A percentile compares a stretch with the other conserved stretches of the same genome.
Evolutionary conservation across 129 eudicot genomes (phyloP).

Genomic region (Dittrichia graveolens): DNA sequence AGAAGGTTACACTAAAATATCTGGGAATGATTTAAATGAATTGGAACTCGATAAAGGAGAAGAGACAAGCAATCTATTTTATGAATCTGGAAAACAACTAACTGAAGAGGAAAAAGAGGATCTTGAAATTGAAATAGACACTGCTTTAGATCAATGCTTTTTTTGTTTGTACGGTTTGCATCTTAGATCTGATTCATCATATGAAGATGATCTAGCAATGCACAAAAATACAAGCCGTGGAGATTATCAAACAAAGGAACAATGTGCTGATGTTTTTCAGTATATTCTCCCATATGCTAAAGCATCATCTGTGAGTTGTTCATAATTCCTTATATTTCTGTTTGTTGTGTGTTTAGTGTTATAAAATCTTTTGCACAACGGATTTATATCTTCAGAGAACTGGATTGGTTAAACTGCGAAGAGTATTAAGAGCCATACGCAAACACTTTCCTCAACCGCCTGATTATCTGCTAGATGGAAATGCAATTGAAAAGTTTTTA

Average conservation of each 20-base stretch:
- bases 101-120: slow-evolving; percentile 92
- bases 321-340: slow-evolving; percentile 1
- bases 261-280: slow-evolving; percentile 96
- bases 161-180: slow-evolving; percentile 93
- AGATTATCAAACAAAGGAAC: slow-evolving; percentile 98
- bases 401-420: slow-evolving; percentile 83
- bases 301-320: slow-evolving; percentile 83
- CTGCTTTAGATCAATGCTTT: slow-evolving; percentile 91
- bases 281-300: slow-evolving; percentile 94
- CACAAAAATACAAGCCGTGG: slow-evolving; percentile 93
- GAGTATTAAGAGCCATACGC: slow-evolving; percentile 93
- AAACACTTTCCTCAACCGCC: slow-evolving; percentile 98
- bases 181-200: slow-evolving; percentile 84
- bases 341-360: not conserved
- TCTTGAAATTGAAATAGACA: slow-evolving; percentile 83
- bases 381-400: slow-evolving; percentile 57
- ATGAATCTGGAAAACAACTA: slow-evolving; percentile 51
- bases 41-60: slow-evolving; percentile 30
- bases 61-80: slow-evolving; percentile 31
- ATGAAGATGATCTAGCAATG: slow-evolving; percentile 72
- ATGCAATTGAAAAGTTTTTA: slow-evolving; percentile 82
- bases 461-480: slow-evolving; percentile 61
- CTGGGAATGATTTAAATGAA: slow-evolving; percentile 31
- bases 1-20: slow-evolving; percentile 31
- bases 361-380: not conserved